A percentile compares a stretch with the other conserved stretches of the same genome.
These are phyloP conservation scores for Halophytophthora polymorphica DNA, from an alignment of 352 stramenopile species.

Conservation along the genomic window DNA sequence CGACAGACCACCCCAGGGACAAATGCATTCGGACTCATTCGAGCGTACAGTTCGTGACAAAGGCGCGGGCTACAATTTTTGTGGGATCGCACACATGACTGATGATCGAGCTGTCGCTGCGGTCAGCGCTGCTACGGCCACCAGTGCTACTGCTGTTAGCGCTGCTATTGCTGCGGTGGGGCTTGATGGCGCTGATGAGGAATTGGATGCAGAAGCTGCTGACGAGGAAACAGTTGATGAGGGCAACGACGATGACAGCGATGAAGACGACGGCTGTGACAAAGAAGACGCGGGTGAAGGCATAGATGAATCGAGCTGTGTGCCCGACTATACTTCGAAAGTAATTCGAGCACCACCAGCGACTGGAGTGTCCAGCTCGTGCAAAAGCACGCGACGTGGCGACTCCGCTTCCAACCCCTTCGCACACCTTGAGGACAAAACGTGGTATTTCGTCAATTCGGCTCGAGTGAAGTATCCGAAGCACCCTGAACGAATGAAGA, in stretches of 20 bases:
- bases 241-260: constrained; percentile 36
- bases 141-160: not conserved
- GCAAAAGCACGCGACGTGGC: constrained; percentile 8
- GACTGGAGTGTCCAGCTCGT: constrained; percentile 1
- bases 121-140: not conserved
- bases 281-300: not conserved
- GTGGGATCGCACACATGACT: not conserved
- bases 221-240: constrained; percentile 45
- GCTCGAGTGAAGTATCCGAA: constrained; percentile 30
- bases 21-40: not conserved
- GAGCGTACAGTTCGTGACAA: not conserved
- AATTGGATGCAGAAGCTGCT: constrained; percentile 12
- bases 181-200: constrained; percentile 11
- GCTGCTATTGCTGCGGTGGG: constrained; percentile 1
- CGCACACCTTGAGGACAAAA: constrained; percentile 24
- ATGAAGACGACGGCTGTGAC: constrained; percentile 15
- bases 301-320: not conserved
- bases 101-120: no score
- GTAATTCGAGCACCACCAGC: constrained; percentile 2
- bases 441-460: constrained; percentile 26
- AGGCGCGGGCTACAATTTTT: not conserved
- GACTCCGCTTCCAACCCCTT: constrained; percentile 1
- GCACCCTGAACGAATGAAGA: constrained; percentile 23
- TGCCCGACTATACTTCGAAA: constrained; percentile 1
- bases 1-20: no score